phyloP scores from a whole-genome alignment of 306 rosid species.

The Begonia masoniana region DNA sequence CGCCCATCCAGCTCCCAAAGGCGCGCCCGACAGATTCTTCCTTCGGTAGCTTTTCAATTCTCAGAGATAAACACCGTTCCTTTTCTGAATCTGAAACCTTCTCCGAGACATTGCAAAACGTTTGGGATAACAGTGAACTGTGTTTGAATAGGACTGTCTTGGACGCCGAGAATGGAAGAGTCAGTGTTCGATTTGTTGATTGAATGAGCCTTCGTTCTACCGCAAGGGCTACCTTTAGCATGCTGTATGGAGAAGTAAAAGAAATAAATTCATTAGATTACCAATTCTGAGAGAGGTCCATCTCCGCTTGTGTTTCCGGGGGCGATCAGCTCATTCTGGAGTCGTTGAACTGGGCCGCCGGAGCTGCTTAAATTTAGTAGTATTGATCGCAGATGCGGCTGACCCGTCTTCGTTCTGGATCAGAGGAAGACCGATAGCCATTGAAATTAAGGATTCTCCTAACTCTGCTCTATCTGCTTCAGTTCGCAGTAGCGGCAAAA shows the following conservation, averaged over 20 bases:
- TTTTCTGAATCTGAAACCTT: constrained; percentile 8
- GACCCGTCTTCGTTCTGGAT: too few relatives aligned
- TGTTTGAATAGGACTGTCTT: constrained; percentile 12
- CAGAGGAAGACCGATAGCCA: too few relatives aligned
- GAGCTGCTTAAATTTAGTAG: too few relatives aligned
- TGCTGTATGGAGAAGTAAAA: constrained; percentile 1
- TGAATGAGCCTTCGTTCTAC: constrained; percentile 22
- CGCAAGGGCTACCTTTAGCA: constrained; percentile 14
- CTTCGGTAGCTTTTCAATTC: constrained; percentile 59
- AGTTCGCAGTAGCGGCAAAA: too few relatives aligned
- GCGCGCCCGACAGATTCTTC: constrained; percentile 52
- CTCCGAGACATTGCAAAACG: constrained; percentile 11
- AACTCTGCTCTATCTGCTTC: too few relatives aligned
- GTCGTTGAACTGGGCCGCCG: too few relatives aligned
- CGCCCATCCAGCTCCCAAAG: constrained; percentile 86
- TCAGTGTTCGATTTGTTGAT: constrained; percentile 53
- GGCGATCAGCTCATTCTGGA: too few relatives aligned
- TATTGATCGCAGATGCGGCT: too few relatives aligned
- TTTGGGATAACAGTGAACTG: constrained; percentile 32
- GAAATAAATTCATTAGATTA: not conserved
- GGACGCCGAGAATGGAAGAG: constrained; percentile 6
- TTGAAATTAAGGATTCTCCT: too few relatives aligned
- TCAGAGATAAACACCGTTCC: constrained; percentile 42
- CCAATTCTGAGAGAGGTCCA: too few relatives aligned
- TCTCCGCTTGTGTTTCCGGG: too few relatives aligned